phyloP scores from a whole-genome alignment of 1,284 basidiomycete genomes.

The Cryptococcus floricola region DNA sequence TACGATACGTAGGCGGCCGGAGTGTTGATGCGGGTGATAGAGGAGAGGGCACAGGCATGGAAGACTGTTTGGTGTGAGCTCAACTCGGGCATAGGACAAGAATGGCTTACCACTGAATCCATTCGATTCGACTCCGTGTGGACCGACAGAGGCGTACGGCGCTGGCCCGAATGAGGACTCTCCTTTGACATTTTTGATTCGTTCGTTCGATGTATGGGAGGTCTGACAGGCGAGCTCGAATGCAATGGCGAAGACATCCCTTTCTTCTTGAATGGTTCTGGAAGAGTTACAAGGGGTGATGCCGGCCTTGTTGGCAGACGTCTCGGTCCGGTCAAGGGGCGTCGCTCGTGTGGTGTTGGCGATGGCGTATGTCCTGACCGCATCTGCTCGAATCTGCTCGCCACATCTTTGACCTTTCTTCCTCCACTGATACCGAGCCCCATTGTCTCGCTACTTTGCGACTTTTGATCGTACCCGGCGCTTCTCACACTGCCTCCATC shows the following conservation, averaged over 20 bases:
- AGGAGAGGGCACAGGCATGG: constrained; percentile 24
- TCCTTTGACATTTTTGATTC: too few species aligned
- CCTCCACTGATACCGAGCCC: constrained; percentile 21
- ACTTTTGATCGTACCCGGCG: background rate
- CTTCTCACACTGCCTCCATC: constrained; percentile 3
- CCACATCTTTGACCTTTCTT: constrained; percentile 22
- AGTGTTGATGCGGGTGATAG: constrained; percentile 7
- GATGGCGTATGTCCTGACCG: background rate
- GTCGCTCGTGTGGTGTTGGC: background rate
- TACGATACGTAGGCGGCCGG: constrained; percentile 1
- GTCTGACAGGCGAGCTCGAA: too few species aligned
- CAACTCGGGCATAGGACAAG: too few species aligned
- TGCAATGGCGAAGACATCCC: too few species aligned
- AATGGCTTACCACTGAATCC: too few species aligned
- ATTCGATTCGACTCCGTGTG: too few species aligned
- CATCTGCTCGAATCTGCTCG: constrained; percentile 19
- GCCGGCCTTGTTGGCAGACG: background rate
- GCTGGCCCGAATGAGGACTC: too few species aligned
- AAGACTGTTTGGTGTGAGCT: too few species aligned
- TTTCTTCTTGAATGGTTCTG: too few species aligned
- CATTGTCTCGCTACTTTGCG: constrained; percentile 1
- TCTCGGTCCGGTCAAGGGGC: background rate
- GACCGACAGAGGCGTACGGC: too few species aligned
- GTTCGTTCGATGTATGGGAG: too few species aligned
- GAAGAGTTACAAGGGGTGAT: background rate